Evolutionary conservation across 2,329 filamentous ascomycete species (phyloP).

Genomic region (Colletotrichum sp.): DNA sequence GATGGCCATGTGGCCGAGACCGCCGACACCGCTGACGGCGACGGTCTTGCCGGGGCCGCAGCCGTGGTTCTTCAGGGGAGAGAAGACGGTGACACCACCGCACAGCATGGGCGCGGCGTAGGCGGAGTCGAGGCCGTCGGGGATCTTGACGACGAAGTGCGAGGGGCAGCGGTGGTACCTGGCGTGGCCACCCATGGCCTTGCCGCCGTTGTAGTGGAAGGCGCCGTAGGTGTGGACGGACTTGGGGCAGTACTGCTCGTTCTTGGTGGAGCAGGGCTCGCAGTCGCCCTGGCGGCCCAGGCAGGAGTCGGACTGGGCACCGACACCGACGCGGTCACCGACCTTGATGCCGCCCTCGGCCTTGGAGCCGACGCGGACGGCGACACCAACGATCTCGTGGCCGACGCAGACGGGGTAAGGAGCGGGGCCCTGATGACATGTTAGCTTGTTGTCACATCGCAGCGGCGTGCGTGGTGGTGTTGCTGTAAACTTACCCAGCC

Average conservation of each 20-base stretch:
- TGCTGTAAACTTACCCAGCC: constrained; percentile 48
- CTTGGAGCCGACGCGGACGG: constrained; percentile 46
- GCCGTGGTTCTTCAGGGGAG: constrained; percentile 66
- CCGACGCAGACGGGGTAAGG: constrained; percentile 24
- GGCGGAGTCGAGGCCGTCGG: constrained; percentile 43
- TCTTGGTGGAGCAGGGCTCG: constrained; percentile 42
- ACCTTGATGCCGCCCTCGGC: constrained; percentile 50
- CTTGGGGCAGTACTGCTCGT: constrained; percentile 43
- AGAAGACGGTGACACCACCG: constrained; percentile 71
- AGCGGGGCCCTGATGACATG: constrained; percentile 1
- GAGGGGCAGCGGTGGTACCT: constrained; percentile 37
- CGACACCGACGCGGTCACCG: constrained; percentile 64
- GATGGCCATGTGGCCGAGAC: constrained; percentile 72
- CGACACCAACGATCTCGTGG: constrained; percentile 51
- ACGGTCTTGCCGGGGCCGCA: constrained; percentile 71
- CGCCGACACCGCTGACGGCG: constrained; percentile 71
- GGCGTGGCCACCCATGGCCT: constrained; percentile 41
- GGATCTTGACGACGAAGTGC: constrained; percentile 56
- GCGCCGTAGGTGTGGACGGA: constrained; percentile 51
- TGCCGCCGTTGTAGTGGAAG: constrained; percentile 39
- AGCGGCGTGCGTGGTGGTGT: background rate
- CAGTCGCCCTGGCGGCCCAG: constrained; percentile 36
- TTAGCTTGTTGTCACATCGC: background rate
- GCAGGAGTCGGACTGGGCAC: constrained; percentile 63
- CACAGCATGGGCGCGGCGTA: constrained; percentile 70